Base-by-base conservation (phyloP, 768 basidiomycete species). In the Tylopilus intermedius region DNA sequence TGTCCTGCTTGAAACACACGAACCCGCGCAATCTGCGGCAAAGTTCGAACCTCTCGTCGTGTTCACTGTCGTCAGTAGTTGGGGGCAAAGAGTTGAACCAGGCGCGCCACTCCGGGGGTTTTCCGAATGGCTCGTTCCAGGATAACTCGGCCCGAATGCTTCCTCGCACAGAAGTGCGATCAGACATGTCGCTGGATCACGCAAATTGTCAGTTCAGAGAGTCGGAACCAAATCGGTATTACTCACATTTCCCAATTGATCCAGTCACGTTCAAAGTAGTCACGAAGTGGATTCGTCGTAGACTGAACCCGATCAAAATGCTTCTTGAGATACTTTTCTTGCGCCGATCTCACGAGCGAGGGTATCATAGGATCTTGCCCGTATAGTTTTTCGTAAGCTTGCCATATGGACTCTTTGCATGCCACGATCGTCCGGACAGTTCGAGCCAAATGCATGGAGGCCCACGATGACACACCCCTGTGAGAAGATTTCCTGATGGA, bases 361-460 rank as follows among this genome's bases (percentile, higher is more conserved):
- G 71, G 69, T n/a, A 73, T 66, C 35, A 72, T 70, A 8, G 68
- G 61, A 24, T 73, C 72, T 39, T 73, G 76, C 2, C 68, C 64
- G 35, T 67, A 70, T 0, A 86, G 64, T 49, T 69, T 71, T 42
- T 78, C 68, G 62, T 87, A 89, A 63, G 83, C 83, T 21, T 68
- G 66, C 79, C 79, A 86, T 38, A 90, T 79, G 18, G 83, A 79
- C 38, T 86, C 84, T 60, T 86, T 86, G 71, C 86, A 89, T 14
- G 76, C 79, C 24, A 66, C 61, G 24, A 88, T 75, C 18, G 77
- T 79, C 29, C 73, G 74, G 8, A 88, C 78, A 26, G 72, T 77
- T 54, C 76, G 78, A 11, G 79, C 80, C 9, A 90, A 73, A 62
- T 88, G 86, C 78, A 90, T 83, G 26, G 76, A 69, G n/a, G 75